Evolutionary conservation across 352 stramenopile genomes (phyloP), one percentile per base, ranked within the genome.

Genomic region (Phytopythium montanum): DNA sequence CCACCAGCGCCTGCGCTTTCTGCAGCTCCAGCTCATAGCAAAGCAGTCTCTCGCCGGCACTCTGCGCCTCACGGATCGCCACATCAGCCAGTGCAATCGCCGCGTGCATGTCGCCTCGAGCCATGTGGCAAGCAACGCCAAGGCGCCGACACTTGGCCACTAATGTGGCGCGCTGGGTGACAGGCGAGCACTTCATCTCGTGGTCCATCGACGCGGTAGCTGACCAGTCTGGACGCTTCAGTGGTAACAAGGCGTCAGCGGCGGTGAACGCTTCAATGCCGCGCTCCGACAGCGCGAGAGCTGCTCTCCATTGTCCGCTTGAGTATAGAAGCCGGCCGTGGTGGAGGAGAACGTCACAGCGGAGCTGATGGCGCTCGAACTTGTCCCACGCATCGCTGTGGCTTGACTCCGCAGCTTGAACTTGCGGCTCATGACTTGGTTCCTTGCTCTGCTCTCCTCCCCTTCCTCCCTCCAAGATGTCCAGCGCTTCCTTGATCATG

Each of bases 1-100:
- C 68, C 2, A 79, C 59, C 5, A 70, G 34, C 23, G 75, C 73
- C 19, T 86, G 67, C 3, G 62, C 44, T 26, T 66, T 56, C 39
- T 83, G 62, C n/a, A 84, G 38, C 31, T 84, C 62, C 12, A 90
- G 53, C 9, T 78, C 69, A 28, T 78, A 73, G 19, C 65, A 55
- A 18, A 84, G 54, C 16, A 82, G 66, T 26, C 68, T 56, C 69
- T 88, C 75, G n/a, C 64, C 68, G 13, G 55, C 70, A 28, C 26
- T 39, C 41, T 58, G 69, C 10, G 68, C 69, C 42, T 88, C 79
- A 19, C 72, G 50, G 12, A 88, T 64, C 3, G 70, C 75, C 28
- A 65, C 18, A 25, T 69, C 48, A 18, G 69, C 59, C 8, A 64
- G 59, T 5, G 69, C 44, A 36, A 82, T 50, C 16, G 69, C 76